phyloP scores from a whole-genome alignment of 129 eudicot species.

The Helianthus annuus region DNA sequence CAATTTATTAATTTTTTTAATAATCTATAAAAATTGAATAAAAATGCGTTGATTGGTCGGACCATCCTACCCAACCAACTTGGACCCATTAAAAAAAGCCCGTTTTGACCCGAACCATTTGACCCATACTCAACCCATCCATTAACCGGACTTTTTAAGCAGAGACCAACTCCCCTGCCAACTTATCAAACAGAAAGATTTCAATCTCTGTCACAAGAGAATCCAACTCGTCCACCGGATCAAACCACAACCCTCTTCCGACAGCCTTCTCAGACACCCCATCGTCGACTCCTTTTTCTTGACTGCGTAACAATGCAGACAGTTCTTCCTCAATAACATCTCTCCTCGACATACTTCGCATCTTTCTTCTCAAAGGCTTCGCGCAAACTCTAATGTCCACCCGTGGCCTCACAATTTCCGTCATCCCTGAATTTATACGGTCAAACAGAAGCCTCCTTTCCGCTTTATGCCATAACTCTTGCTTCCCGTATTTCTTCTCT shows the following conservation, averaged over 20 bases:
- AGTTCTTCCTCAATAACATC: slow-evolving; percentile 68
- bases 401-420: slow-evolving; percentile 43
- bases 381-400: slow-evolving; percentile 25
- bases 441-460: slow-evolving; percentile 84
- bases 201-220: slow-evolving; percentile 53
- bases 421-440: slow-evolving; percentile 58
- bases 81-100: not conserved
- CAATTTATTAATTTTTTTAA: not conserved
- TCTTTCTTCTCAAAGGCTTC: slow-evolving; percentile 40
- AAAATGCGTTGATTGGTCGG: not conserved
- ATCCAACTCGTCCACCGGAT: slow-evolving; percentile 45
- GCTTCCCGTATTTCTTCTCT: slow-evolving; percentile 78
- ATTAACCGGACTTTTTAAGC: slow-evolving; percentile 11
- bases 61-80: not conserved
- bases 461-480: slow-evolving; percentile 49
- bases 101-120: not conserved
- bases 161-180: slow-evolving; percentile 49
- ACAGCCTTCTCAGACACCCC: slow-evolving; percentile 55
- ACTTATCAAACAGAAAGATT: slow-evolving; percentile 52
- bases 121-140: slow-evolving; percentile 13
- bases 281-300: slow-evolving; percentile 46
- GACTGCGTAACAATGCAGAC: slow-evolving; percentile 45
- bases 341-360: slow-evolving; percentile 27
- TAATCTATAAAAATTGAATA: not conserved
- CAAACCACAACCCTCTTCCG: slow-evolving; percentile 61